These are phyloP conservation scores for Hymenoscyphus infarciens DNA, from an alignment of 2,329 filamentous ascomycete species.

Conservation along the genomic window DNA sequence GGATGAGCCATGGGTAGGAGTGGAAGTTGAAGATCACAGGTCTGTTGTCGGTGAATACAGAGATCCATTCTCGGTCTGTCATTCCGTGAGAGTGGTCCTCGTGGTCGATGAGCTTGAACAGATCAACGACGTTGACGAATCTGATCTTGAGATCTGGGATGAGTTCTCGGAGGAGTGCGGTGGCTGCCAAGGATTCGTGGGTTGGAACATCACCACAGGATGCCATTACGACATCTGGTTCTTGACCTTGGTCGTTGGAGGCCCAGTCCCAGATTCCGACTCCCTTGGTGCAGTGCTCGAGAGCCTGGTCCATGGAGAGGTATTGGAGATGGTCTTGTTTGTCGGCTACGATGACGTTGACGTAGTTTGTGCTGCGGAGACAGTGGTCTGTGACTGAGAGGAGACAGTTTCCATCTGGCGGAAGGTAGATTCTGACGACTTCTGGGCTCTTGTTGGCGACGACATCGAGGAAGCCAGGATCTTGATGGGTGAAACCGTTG, in stretches of 20 bases:
- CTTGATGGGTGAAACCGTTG: conserved; percentile 80
- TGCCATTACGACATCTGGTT: conserved; percentile 74
- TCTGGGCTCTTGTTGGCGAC: conserved; percentile 77
- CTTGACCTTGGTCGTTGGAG: conserved; percentile 62
- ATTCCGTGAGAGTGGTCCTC: conserved; percentile 72
- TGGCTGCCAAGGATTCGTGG: conserved; percentile 70
- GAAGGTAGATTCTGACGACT: conserved; percentile 76
- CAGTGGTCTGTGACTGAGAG: conserved; percentile 76
- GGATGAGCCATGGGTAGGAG: conserved; percentile 76
- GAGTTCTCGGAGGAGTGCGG: conserved; percentile 67
- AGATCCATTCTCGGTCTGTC: conserved; percentile 59
- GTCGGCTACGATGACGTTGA: conserved; percentile 77
- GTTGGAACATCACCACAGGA: conserved; percentile 73
- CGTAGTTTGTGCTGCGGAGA: conserved; percentile 69
- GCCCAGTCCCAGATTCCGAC: conserved; percentile 76
- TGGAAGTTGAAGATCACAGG: conserved; percentile 84
- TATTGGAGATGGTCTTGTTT: conserved; percentile 78
- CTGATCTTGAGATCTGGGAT: conserved; percentile 72
- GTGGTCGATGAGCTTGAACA: conserved; percentile 74
- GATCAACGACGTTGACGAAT: conserved; percentile 75
- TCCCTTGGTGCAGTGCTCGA: conserved; percentile 75
- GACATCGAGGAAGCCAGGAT: conserved; percentile 76
- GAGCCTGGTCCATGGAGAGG: conserved; percentile 67
- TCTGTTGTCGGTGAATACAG: conserved; percentile 68
- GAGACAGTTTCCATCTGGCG: conserved; percentile 74